Percentiles rank a stretch among this genome's conserved stretches.
Evolutionary conservation across 2,329 filamentous ascomycete genomes (phyloP).

Genomic region (Stenocarpella maydis): DNA sequence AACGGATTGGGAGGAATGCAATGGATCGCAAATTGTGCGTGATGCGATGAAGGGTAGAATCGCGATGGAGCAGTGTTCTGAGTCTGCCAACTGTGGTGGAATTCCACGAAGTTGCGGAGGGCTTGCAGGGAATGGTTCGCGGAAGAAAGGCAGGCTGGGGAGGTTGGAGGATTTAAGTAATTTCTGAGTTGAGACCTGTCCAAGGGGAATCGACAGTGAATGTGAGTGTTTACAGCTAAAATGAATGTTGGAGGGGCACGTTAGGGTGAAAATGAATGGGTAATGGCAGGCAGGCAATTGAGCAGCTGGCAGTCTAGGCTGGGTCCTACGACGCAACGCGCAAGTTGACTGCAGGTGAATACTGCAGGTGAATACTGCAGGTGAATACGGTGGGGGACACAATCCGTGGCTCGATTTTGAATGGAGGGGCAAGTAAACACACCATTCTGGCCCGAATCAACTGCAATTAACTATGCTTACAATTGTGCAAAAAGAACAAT

Average conservation of each 20-base stretch:
- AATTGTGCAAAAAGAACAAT: too few relatives aligned
- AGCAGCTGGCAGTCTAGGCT: not conserved
- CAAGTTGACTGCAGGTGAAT: not conserved
- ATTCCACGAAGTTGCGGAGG: not conserved
- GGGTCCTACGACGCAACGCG: not conserved
- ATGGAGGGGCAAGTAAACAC: not conserved
- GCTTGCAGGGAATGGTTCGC: not conserved
- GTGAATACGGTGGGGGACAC: not conserved
- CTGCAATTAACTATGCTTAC: too few relatives aligned
- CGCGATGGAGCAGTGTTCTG: too few relatives aligned
- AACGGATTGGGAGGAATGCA: not conserved
- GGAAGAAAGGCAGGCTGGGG: not conserved
- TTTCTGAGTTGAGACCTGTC: not conserved
- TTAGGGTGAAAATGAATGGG: not conserved
- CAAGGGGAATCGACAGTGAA: not conserved
- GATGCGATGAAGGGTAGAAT: not conserved
- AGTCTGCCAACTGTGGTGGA: not conserved
- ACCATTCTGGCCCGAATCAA: too few relatives aligned
- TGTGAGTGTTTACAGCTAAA: not conserved
- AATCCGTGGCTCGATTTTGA: not conserved
- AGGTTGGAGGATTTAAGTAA: not conserved
- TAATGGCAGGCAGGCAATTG: not conserved
- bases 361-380: not conserved
- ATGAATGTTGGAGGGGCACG: not conserved
- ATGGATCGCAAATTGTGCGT: not conserved